phyloP scores from a whole-genome alignment of 345 rosid genomes.

The Anastatica hierochuntica region DNA sequence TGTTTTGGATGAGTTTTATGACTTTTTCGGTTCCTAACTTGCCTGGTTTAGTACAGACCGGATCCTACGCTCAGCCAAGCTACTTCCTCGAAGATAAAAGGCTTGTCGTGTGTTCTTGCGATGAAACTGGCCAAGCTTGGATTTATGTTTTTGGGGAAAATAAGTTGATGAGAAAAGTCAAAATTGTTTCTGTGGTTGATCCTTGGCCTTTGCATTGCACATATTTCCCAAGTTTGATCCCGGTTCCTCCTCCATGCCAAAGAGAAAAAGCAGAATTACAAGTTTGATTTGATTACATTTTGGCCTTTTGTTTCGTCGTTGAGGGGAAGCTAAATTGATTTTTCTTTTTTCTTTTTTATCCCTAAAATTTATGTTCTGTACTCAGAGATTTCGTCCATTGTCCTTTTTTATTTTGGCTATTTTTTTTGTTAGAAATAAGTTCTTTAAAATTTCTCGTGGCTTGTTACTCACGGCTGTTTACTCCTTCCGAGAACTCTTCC shows the following conservation, averaged over 20 bases:
- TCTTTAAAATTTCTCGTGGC: no score
- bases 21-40: not conserved
- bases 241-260: not conserved
- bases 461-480: no score
- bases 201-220: not conserved
- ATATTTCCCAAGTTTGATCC: not conserved
- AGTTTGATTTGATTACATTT: no score
- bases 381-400: no score
- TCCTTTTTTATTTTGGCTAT: no score
- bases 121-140: not conserved
- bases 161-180: not conserved
- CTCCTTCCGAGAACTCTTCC: no score
- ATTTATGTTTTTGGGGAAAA: not conserved
- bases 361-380: no score
- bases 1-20: not conserved
- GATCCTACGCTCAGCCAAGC: not conserved
- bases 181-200: not conserved
- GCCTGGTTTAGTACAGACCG: no score
- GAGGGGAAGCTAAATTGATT: no score
- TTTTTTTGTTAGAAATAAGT: no score
- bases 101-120: slow-evolving; percentile 1
- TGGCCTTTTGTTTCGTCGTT: no score
- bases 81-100: not conserved
- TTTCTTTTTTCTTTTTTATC: no score
- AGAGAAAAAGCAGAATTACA: not conserved